Percentiles rank a stretch among this genome's conserved stretches.
phyloP scores from a whole-genome alignment of 108 stramenopile genomes.

The Halocafeteria seosinensis region DNA sequence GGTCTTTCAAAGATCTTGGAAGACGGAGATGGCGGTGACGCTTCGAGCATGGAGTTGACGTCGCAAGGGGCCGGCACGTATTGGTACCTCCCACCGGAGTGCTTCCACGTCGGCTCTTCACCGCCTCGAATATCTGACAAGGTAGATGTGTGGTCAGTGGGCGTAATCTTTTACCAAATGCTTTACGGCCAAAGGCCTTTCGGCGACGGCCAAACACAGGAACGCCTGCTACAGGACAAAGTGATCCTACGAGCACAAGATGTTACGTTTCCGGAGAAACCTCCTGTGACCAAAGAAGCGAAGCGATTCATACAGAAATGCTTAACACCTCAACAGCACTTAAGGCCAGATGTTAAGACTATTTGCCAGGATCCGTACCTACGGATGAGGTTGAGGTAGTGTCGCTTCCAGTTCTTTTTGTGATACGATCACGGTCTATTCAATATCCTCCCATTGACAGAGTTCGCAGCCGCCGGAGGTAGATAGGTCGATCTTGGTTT shows the following conservation, averaged over 20 bases:
- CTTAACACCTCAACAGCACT: conserved; percentile 64
- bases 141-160: conserved; percentile 97
- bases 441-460: no score
- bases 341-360: conserved; percentile 65
- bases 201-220: conserved; percentile 91
- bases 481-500: no score
- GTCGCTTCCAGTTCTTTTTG: no score
- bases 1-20: conserved; percentile 56
- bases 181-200: conserved; percentile 84
- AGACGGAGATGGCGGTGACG: neutral
- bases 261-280: conserved; percentile 66
- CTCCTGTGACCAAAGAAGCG: conserved; percentile 59
- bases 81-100: conserved; percentile 99
- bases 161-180: conserved; percentile 98
- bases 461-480: no score
- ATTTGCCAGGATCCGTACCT: conserved; percentile 62
- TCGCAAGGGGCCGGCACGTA: conserved; percentile 98
- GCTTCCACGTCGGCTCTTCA: conserved; percentile 37
- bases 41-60: conserved; percentile 84
- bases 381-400: neutral
- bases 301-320: conserved; percentile 78
- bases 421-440: no score
- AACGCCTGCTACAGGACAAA: conserved; percentile 56
- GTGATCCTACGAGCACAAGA: conserved; percentile 77
- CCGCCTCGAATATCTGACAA: conserved; percentile 54